Percentiles rank a stretch among this genome's conserved stretches.
Evolutionary conservation across 2,329 filamentous ascomycete genomes (phyloP).

Genomic region (Alternaria consortialis): DNA sequence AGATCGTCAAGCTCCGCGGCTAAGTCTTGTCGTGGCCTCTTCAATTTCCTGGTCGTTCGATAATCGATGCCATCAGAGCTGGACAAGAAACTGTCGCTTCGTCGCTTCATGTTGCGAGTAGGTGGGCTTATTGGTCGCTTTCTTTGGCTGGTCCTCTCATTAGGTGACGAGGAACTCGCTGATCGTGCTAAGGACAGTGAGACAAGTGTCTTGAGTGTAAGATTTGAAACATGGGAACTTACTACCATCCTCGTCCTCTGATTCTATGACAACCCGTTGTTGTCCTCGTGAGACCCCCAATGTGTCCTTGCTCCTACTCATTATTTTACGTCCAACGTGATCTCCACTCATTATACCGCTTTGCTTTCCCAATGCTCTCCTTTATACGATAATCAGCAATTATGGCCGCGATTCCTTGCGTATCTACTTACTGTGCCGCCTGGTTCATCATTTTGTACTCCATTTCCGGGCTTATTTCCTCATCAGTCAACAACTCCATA

Average conservation of each 20-base stretch:
- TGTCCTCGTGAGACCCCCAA: neutral
- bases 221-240: neutral
- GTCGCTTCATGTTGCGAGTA: neutral
- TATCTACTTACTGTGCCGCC: neutral
- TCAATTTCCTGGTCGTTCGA: neutral
- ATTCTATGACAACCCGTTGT: neutral
- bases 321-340: neutral
- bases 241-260: neutral
- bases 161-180: neutral
- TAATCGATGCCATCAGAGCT: neutral
- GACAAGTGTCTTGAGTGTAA: too few relatives aligned
- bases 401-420: accelerated
- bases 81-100: neutral
- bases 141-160: neutral
- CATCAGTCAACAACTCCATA: neutral
- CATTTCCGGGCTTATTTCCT: neutral
- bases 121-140: neutral
- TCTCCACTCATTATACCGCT: neutral
- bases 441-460: neutral
- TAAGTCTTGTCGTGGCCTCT: neutral
- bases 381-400: neutral
- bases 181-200: neutral
- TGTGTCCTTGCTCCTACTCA: neutral
- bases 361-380: neutral
- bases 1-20: neutral